Percentiles rank a stretch among this genome's conserved stretches.
Evolutionary conservation across 116 monocot species (phyloP).

Genomic region (Phalaenopsis hybrid): DNA sequence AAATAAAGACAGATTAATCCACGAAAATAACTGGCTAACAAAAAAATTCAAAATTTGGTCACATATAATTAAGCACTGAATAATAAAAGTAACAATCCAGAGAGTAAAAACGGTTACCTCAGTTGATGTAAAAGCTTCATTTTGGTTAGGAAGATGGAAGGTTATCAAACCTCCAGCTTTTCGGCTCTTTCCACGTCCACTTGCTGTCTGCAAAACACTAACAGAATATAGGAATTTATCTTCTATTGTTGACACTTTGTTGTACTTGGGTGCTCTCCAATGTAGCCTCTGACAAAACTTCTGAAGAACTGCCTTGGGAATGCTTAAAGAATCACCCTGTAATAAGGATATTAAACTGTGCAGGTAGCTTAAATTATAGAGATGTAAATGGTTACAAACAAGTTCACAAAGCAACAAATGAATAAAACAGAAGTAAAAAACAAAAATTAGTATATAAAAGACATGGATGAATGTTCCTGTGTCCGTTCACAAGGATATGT

Average conservation of each 20-base stretch:
- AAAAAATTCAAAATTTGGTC: neutral
- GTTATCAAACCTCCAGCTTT: conserved; percentile 84
- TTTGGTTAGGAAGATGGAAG: conserved; percentile 54
- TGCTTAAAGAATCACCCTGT: conserved; percentile 56
- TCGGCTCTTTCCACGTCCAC: conserved; percentile 79
- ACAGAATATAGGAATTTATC: conserved; percentile 65
- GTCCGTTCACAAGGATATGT: neutral
- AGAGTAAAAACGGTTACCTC: conserved; percentile 45
- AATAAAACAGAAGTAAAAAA: neutral
- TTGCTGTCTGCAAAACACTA: conserved; percentile 62
- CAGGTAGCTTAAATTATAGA: neutral
- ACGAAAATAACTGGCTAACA: neutral
- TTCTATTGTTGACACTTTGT: conserved; percentile 57
- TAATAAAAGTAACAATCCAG: conserved; percentile 1
- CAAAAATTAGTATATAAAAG: neutral
- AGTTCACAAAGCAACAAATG: neutral
- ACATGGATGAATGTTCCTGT: neutral
- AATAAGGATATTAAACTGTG: conserved; percentile 6
- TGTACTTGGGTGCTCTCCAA: conserved; percentile 94
- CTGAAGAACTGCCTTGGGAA: conserved; percentile 83
- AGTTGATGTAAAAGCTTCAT: conserved; percentile 40
- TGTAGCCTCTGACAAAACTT: conserved; percentile 85
- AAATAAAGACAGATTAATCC: neutral
- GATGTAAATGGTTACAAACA: neutral
- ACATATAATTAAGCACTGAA: neutral